Percentiles rank a stretch among this genome's conserved stretches.
These are phyloP conservation scores for Aeschynomene evenia DNA, from an alignment of 306 rosid genomes.

Conservation along the genomic window DNA sequence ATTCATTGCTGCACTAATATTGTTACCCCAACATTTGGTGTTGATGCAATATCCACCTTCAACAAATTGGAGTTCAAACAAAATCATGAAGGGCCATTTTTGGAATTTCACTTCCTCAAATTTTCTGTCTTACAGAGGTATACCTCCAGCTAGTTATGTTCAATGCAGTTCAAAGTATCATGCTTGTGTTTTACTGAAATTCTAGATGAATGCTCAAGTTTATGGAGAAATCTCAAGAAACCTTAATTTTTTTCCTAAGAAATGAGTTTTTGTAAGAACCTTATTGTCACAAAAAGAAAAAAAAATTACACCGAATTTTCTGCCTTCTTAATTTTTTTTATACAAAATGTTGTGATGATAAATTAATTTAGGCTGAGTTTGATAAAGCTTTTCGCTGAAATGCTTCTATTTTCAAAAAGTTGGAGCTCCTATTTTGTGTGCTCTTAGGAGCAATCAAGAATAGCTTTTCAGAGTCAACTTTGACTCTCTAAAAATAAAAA, in stretches of 20 bases:
- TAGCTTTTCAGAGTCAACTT: too few species aligned
- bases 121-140: constrained; percentile 17
- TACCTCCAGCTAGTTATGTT: constrained; percentile 12
- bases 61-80: constrained; percentile 18
- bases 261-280: too few species aligned
- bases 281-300: too few species aligned
- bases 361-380: too few species aligned
- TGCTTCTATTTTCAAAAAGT: too few species aligned
- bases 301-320: not conserved
- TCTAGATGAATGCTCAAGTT: constrained; percentile 34
- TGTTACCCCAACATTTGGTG: constrained; percentile 7
- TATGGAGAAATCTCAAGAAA: constrained; percentile 25
- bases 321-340: not conserved
- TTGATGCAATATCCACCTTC: constrained; percentile 20
- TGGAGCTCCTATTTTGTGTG: too few species aligned
- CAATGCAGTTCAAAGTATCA: constrained; percentile 19
- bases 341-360: too few species aligned
- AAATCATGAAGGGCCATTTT: constrained; percentile 3
- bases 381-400: too few species aligned
- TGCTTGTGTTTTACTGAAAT: constrained; percentile 27
- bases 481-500: too few species aligned
- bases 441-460: too few species aligned
- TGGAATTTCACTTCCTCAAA: not conserved
- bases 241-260: constrained; percentile 5
- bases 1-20: not conserved